A percentile compares a stretch with the other conserved stretches of the same genome.
Evolutionary conservation across 2,329 filamentous ascomycete genomes (phyloP).

Genomic region (Colletotrichum salicis): DNA sequence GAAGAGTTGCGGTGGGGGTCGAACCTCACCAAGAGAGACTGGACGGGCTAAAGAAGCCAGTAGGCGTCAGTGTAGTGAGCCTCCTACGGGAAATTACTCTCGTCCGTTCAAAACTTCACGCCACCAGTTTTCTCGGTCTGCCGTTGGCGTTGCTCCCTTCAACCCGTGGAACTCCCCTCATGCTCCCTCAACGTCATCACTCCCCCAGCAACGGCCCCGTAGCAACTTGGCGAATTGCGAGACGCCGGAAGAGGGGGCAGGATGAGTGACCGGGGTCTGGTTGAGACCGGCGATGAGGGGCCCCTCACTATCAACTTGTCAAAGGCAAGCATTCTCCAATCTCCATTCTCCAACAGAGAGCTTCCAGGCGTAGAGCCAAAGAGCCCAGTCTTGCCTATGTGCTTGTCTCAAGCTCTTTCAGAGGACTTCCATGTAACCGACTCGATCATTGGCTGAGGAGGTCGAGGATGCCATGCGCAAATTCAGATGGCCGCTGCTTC

Average conservation of each 20-base stretch:
- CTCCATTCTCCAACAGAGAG: background rate
- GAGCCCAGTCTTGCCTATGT: slow-evolving; percentile 16
- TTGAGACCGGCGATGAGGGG: background rate
- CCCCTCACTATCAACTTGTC: background rate
- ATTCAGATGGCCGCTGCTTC: background rate
- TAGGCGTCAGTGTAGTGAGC: background rate
- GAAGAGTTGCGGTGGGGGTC: slow-evolving; percentile 28
- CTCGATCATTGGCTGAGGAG: slow-evolving; percentile 25
- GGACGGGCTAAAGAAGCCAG: background rate
- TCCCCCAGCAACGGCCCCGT: background rate
- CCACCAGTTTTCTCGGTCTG: background rate
- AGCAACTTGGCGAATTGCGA: background rate
- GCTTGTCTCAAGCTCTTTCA: slow-evolving; percentile 2
- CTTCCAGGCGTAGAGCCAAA: slow-evolving; percentile 1
- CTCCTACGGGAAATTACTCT: background rate
- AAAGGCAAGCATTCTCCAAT: background rate
- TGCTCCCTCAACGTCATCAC: slow-evolving; percentile 8
- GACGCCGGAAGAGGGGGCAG: background rate
- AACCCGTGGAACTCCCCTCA: background rate
- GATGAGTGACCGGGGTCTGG: background rate
- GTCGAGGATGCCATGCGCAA: slow-evolving; percentile 22
- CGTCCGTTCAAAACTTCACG: background rate
- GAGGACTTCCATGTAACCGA: background rate
- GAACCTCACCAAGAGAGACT: background rate
- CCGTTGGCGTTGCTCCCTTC: background rate